Evolutionary conservation across 1,139 yeast genomes (phyloP).

Genomic region (Hansenula anomala): DNA sequence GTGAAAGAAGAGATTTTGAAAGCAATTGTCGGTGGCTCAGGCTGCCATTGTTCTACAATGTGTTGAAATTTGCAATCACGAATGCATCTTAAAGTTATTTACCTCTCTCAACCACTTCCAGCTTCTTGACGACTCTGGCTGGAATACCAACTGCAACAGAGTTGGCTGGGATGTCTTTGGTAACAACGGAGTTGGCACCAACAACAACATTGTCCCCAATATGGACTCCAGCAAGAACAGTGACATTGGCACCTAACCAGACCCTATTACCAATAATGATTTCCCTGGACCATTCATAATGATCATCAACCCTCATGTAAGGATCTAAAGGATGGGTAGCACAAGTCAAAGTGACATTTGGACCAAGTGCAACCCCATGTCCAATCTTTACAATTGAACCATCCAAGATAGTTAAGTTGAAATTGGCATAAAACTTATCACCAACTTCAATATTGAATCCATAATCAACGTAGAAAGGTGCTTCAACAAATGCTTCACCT

Average conservation of each 20-base stretch:
- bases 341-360: conserved; percentile 54
- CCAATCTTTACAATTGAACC: conserved; percentile 61
- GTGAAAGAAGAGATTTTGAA: too few relatives aligned
- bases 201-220: conserved; percentile 60
- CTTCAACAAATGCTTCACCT: conserved; percentile 37
- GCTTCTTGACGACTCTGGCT: conserved; percentile 42
- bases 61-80: too few relatives aligned
- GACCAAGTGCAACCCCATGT: conserved; percentile 55
- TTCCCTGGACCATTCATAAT: conserved; percentile 50
- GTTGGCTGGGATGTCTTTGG: conserved; percentile 46
- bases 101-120: too few relatives aligned
- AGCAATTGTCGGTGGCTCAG: too few relatives aligned
- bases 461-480: conserved; percentile 54
- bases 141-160: conserved; percentile 60
- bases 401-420: conserved; percentile 54
- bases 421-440: conserved; percentile 47
- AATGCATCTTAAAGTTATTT: too few relatives aligned
- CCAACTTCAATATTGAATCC: conserved; percentile 52
- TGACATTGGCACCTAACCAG: conserved; percentile 59
- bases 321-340: conserved; percentile 64
- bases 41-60: too few relatives aligned
- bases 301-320: conserved; percentile 32
- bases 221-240: conserved; percentile 60
- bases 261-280: conserved; percentile 57
- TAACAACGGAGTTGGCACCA: conserved; percentile 67